Percentiles rank a stretch among this genome's conserved stretches.
phyloP scores from a whole-genome alignment of 352 stramenopile genomes.

The Pythium rishiriense region DNA sequence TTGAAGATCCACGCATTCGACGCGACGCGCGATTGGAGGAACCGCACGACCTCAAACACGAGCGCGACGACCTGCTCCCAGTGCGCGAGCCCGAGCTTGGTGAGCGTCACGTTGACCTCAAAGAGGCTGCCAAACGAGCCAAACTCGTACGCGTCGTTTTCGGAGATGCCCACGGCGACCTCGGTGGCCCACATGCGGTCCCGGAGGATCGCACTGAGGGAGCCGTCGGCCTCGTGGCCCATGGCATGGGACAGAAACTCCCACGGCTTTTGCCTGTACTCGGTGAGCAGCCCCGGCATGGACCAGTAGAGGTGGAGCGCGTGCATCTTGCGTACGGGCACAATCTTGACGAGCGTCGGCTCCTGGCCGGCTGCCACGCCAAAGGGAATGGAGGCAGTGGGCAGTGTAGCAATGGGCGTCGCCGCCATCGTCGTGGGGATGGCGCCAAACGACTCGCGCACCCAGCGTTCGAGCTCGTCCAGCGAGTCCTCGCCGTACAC shows the following conservation, averaged over 20 bases:
- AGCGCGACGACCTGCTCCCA: constrained; percentile 35
- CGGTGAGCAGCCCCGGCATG: constrained; percentile 29
- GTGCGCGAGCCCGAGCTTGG: constrained; percentile 27
- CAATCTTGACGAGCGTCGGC: constrained; percentile 36
- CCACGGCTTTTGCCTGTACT: constrained; percentile 37
- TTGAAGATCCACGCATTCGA: constrained; percentile 37
- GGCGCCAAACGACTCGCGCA: constrained; percentile 36
- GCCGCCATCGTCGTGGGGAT: constrained; percentile 21
- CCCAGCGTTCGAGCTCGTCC: constrained; percentile 39
- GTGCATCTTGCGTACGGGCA: constrained; percentile 39
- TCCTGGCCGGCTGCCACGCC: constrained; percentile 25
- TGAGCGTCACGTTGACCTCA: constrained; percentile 43
- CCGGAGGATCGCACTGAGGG: constrained; percentile 33
- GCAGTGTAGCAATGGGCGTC: neutral
- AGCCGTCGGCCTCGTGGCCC: constrained; percentile 40
- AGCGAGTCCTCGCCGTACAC: constrained; percentile 39
- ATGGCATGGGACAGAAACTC: constrained; percentile 45
- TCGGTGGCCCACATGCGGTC: constrained; percentile 35
- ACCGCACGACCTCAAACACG: constrained; percentile 33
- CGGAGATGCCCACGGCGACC: constrained; percentile 38
- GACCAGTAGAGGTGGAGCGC: constrained; percentile 42
- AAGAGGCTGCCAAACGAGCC: constrained; percentile 42
- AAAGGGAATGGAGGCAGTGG: constrained; percentile 20
- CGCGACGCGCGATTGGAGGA: constrained; percentile 2
- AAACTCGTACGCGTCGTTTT: constrained; percentile 44